A percentile compares a stretch with the other conserved stretches of the same genome.
Conservation (phyloP, 225 moss, liverwort and hornwort genomes). For the Physcomitrellopsis africana region DNA sequence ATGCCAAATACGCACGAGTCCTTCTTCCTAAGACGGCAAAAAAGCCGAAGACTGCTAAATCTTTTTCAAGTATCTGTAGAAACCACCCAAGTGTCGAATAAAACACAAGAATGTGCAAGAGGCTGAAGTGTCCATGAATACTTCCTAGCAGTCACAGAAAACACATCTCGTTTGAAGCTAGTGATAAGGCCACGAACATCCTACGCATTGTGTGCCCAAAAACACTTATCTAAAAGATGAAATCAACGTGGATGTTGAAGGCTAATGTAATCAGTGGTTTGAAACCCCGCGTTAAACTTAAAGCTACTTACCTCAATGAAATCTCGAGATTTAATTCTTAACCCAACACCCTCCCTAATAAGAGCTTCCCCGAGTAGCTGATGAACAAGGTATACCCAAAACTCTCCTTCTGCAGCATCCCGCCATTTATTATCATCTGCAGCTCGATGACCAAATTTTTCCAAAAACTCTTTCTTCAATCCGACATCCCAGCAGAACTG, state of each 20-base stretch:
- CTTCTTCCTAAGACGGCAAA: conserved; percentile 68
- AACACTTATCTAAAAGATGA: conserved; percentile 10
- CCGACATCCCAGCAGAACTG: conserved; percentile 52
- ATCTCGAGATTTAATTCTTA: conserved; percentile 59
- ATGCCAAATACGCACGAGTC: conserved; percentile 66
- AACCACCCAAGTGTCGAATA: conserved; percentile 25
- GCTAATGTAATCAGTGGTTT: conserved; percentile 4
- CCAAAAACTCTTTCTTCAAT: conserved; percentile 60
- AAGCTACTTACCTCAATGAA: conserved; percentile 53
- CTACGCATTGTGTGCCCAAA: background rate
- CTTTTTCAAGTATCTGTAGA: conserved; percentile 62
- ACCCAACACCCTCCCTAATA: conserved; percentile 61
- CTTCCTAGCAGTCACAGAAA: conserved; percentile 1
- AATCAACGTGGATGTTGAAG: conserved; percentile 4
- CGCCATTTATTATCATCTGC: conserved; percentile 63
- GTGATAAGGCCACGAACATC: no score
- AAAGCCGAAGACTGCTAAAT: conserved; percentile 72
- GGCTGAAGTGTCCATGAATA: background rate
- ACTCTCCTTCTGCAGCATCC: conserved; percentile 55
- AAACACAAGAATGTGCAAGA: background rate
- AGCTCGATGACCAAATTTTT: conserved; percentile 59
- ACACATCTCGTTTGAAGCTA: background rate
- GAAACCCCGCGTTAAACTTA: conserved; percentile 9
- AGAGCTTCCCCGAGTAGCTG: conserved; percentile 61
- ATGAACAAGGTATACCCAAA: conserved; percentile 66